phyloP scores from a whole-genome alignment of 2,329 filamentous ascomycete species.

The Graphium sp. region DNA sequence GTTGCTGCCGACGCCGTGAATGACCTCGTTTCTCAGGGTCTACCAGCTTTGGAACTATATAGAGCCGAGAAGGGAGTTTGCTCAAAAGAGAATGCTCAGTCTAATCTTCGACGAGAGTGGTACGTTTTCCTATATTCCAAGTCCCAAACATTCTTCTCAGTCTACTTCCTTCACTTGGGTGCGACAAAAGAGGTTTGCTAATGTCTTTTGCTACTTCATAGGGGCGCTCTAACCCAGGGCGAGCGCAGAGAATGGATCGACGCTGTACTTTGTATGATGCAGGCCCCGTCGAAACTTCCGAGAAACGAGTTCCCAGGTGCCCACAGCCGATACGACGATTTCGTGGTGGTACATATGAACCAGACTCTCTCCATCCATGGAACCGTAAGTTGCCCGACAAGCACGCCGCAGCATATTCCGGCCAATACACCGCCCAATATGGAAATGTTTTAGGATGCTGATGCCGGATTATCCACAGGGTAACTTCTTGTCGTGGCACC shows the following conservation, averaged over 20 bases:
- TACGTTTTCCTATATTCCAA: slow-evolving; percentile 2
- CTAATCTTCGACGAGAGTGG: slow-evolving; percentile 10
- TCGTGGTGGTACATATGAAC: slow-evolving; percentile 14
- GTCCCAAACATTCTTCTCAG: background rate
- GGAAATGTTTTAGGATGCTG: background rate
- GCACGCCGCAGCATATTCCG: background rate
- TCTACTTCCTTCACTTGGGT: no score
- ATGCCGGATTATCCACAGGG: no score
- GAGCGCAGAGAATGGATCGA: slow-evolving; percentile 10
- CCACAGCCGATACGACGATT: slow-evolving; percentile 14
- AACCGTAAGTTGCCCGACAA: slow-evolving; percentile 7
- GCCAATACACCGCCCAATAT: no score
- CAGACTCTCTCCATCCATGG: slow-evolving; percentile 10
- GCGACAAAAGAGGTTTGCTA: slow-evolving; percentile 1
- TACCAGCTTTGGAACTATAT: slow-evolving; percentile 8
- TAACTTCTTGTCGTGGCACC: slow-evolving; percentile 23
- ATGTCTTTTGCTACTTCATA: no score
- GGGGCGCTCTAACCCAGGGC: slow-evolving; percentile 5
- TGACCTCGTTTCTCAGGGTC: slow-evolving; percentile 10
- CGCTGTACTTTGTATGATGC: slow-evolving; percentile 10
- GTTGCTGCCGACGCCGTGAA: slow-evolving; percentile 9
- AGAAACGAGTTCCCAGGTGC: slow-evolving; percentile 10
- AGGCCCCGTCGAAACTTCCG: slow-evolving; percentile 10
- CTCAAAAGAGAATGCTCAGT: slow-evolving; percentile 8
- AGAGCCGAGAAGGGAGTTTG: slow-evolving; percentile 10